Base-by-base conservation (phyloP, 371 early-diverging fungal genomes). In the Haplosporangium sp. region DNA sequence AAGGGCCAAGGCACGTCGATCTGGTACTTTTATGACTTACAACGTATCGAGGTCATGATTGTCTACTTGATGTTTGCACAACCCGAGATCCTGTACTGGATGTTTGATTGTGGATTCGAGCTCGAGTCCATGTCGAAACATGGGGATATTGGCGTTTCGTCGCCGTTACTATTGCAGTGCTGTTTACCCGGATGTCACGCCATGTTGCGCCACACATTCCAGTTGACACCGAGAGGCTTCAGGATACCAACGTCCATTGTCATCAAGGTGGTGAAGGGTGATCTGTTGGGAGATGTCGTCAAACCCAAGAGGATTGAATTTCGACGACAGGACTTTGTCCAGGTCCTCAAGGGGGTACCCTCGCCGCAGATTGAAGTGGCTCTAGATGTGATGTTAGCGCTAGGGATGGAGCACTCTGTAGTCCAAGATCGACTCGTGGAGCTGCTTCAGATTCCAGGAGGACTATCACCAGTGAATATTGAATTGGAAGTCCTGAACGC, bases 21-120 rank as follows among this genome's bases (percentile, higher is more conserved):
- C 48, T 76, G 77, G 77, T 67, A 67, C 43, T 76, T 63, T 54
- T 76, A 76, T 40, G 67, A 76, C 9, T 16, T 71, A 37, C 77
- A 76, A 20, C 63, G 53, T 14, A 29, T 64, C 10, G 77, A 76
- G 38, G 50, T 71, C 36, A 71, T 76, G 71, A 55, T 62, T 1
- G 71, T 47, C 6, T 70, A 52, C 55, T 45, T 76, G 60, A 64
- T 76, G 45, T 46, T 57, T 29, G 18, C 48, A 29, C 55, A 60
- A 0, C 71, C 77, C 2, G 62, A 61, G 10, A 56, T 67, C 0
- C 54, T 76, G 23, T 63, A 71, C 41, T 57, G 62, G 54, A n/a
- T 76, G 46, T 76, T 76, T 69, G 67, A 76, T 16, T 55, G 43
- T 3, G 77, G 77, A 20, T 70, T 76, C 20, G 66, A 66, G 40